phyloP scores from a whole-genome alignment of 108 stramenopile genomes.

The Skeletonema tropicum region DNA sequence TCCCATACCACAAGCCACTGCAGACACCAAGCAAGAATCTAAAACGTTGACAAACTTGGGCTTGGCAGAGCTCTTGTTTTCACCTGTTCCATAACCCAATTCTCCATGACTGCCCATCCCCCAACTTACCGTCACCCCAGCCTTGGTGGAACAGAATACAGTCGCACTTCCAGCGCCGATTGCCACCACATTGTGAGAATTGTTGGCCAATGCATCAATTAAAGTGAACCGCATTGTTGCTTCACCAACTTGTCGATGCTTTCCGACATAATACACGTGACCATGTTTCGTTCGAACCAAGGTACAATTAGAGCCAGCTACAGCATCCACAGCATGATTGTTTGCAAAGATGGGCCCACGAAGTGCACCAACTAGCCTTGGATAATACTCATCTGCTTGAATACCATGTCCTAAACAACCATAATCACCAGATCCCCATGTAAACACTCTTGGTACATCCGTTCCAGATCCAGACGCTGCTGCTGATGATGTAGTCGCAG shows the following conservation, averaged over 20 bases:
- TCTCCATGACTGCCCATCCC: conserved; percentile 83
- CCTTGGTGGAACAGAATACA: conserved; percentile 68
- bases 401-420: conserved; percentile 84
- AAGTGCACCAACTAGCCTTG: conserved; percentile 60
- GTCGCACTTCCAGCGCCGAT: conserved; percentile 65
- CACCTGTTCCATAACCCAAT: conserved; percentile 69
- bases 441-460: conserved; percentile 64
- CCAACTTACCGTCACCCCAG: conserved; percentile 86
- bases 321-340: conserved; percentile 51
- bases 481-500: conserved; percentile 20
- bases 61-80: conserved; percentile 73
- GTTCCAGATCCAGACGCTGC: neutral
- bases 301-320: conserved; percentile 74
- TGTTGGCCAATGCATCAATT: conserved; percentile 84
- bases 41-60: conserved; percentile 78
- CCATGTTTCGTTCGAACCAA: conserved; percentile 70
- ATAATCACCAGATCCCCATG: conserved; percentile 90
- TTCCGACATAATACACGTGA: conserved; percentile 90
- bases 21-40: conserved; percentile 55
- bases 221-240: conserved; percentile 84
- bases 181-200: conserved; percentile 75
- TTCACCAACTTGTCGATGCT: conserved; percentile 72
- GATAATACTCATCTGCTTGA: conserved; percentile 86
- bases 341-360: conserved; percentile 56
- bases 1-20: conserved; percentile 84